Evolutionary conservation across 495 filamentous ascomycete species (phyloP), one percentile per base, ranked within the genome.

Genomic region (Cladorrhinum samala): DNA sequence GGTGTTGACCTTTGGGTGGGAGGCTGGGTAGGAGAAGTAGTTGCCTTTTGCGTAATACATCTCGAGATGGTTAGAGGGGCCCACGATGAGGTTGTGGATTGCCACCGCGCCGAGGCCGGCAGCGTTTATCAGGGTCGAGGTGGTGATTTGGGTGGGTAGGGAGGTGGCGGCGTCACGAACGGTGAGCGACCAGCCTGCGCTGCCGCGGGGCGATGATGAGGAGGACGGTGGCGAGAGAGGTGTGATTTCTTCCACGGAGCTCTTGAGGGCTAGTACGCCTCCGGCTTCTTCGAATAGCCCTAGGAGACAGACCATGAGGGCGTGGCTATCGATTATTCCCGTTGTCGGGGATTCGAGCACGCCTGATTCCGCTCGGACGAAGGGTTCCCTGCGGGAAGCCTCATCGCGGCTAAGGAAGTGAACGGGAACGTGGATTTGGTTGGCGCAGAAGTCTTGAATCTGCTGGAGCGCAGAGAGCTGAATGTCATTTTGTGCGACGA

Each of bases 21-120:
- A 79, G 0, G 81, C 70, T 2, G 77, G 67, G 71, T 96, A 96
- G 27, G 87, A 89, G 72, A 92, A 96, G 72, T 98, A 98, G 9
- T 89, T 91, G 0, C 93, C 93, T 72, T 97, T 98, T 23, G 92
- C 93, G 70, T 87, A 98, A 68, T 80, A 86, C 2, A 88, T 79
- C 11, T 68, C 78, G 14, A 72, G 67, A 46, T 83, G 82, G 0
- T 80, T 71, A 3, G 69, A 71, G 0, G 60, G 24, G 0, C 88
- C 87, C 0, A 92, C 77, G 23, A 98, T 78, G 75, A 89, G 82
- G 69, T 98, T 98, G 51, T 84, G 86, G 19, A 97, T 74, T 9
- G 64, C 68, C 38, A 87, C 85, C 9, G 93, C 89, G 41, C 75
- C 79, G 16, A 95, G 80, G 0, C 93, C 93, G 0, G 91, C 92